Conservation (phyloP, 306 rosid genomes). For the Malus sylvestris region DNA sequence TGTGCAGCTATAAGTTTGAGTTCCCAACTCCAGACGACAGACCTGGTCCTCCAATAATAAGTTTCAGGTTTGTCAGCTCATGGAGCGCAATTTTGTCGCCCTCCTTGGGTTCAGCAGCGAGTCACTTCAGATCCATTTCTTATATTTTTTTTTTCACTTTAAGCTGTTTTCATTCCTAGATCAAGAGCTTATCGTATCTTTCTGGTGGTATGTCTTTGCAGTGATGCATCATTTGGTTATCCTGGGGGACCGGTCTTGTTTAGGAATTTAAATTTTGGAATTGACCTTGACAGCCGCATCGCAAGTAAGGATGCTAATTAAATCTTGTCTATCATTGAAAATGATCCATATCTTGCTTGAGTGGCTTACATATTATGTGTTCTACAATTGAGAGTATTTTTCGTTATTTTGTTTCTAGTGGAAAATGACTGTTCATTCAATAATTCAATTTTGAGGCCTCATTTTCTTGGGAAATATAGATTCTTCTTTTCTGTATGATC, state of each 20-base stretch:
- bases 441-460: neutral
- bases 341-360: neutral
- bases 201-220: conserved; percentile 31
- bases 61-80: conserved; percentile 69
- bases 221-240: conserved; percentile 99
- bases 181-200: neutral
- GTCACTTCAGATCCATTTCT: neutral
- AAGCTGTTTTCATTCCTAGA: neutral
- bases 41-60: conserved; percentile 97
- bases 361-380: neutral
- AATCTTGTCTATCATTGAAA: neutral
- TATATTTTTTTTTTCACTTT: neutral
- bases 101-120: neutral
- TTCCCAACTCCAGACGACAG: conserved; percentile 99
- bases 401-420: neutral
- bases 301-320: conserved; percentile 68
- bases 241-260: conserved; percentile 89
- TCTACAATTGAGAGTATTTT: neutral
- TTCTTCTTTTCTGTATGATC: neutral
- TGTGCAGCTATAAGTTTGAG: conserved; percentile 91
- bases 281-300: conserved; percentile 95
- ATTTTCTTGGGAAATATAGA: neutral
- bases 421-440: neutral
- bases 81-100: neutral
- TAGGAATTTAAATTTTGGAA: conserved; percentile 92